Base-by-base conservation (phyloP, 2,329 filamentous ascomycete genomes). In the Diaporthe ilicicola region DNA sequence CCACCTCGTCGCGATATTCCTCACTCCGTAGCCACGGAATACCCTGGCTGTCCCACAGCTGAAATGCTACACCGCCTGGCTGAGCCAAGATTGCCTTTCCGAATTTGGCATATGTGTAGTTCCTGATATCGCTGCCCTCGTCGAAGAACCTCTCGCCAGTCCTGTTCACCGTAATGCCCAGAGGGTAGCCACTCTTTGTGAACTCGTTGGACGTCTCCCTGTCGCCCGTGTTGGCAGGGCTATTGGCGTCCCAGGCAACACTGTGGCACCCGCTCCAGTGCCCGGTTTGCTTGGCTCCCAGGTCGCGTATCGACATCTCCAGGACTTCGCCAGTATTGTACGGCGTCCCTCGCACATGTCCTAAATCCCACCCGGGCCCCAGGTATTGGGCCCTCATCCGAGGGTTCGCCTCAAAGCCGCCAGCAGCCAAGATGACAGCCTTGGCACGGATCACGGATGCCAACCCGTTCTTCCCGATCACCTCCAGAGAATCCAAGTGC, bases 31-130 rank as follows among this genome's bases (percentile, higher is more conserved):
- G 79, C 87, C 86, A 89, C 1, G 78, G 77, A 15, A 82, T 83
- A 0, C 81, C 84, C 17, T 84, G 78, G 0, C 83, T 79, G 74
- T 92, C 91, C 88, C 89, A 93, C 0, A 92, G 77, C 76, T 93
- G 90, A 74, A 91, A 93, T 0, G 88, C 90, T 10, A 86, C 77
- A 7, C 87, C 84, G 0, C 84, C 83, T 0, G 89, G 88, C 74
- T 92, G 90, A 17, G 81, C 78, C 22, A 92, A 80, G 59, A 93
- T 91, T 12, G 86, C 89, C 17, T 84, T 81, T 0, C 91, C 90
- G 74, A 92, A 91, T 74, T 87, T 87, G 32, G 90, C 91, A 74
- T 92, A 92, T 0, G 90, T 92, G 75, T 88, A 92, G 76, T 92
- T 92, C 3, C 90, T 82, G 73, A 92, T 77, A 74, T 92, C 90